Base-by-base conservation (phyloP, 257 asterid species). In the Knoxia roxburghii region DNA sequence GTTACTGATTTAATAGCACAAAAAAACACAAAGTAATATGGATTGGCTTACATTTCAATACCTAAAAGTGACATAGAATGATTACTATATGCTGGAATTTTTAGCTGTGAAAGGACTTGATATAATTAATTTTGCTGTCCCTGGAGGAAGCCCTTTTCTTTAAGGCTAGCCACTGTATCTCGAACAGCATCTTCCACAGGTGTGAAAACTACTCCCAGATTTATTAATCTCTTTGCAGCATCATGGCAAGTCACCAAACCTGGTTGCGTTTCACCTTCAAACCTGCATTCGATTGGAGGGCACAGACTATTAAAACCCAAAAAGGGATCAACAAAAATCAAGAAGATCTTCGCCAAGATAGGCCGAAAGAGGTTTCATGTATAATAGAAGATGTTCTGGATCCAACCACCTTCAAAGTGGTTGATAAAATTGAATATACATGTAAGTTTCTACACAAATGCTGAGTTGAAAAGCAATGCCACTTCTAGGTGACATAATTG, bases 191-290 rank as follows among this genome's bases (percentile, higher is more conserved):
- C 96, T 82, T 87, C 97, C 64, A 92, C 70, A 23, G 96, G 91
- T 37, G 82, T 92, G 71, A 92, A 89, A n/a, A 61, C 71, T 71
- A 92, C 56, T 72, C 96, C 98, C 81, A 89, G 68, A 74, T 87
- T 83, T 33, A 87, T 83, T 81, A 92, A 64, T 77, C 77, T 84
- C 85, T 79, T 92, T 27, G 98, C 92, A 72, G 98, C 98, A 81
- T 84, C 87, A 70, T 83, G 39, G 83, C 95, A 81, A 32, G 81
- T 78, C 72, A 76, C 88, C 68, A 92, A 74, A 23, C 95, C 93
- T 20, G 97, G 96, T 50, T 92, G 96, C 2, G 97, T 92, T 75
- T 87, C 97, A 3, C 88, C 87, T 10, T 72, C 27, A 76, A 89
- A 92, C 79, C 98, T 92, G 88, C 68, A 76, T 55, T 30, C 15